Conservation (phyloP, 768 basidiomycete species). For the Pulveroboletus frians region DNA sequence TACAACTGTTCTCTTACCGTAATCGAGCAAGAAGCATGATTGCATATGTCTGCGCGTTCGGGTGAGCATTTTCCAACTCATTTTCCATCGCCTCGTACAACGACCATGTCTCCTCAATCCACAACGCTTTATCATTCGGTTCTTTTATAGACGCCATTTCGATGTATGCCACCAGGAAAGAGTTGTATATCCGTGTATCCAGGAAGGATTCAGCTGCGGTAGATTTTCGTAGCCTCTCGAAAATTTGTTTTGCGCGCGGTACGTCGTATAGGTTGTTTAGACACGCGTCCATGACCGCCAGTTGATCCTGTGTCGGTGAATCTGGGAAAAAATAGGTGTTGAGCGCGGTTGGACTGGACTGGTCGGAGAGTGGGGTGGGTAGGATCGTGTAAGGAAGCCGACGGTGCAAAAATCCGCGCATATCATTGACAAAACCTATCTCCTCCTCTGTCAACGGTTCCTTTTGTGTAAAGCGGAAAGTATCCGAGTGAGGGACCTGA, state of each 20-base stretch:
- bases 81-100: constrained; percentile 57
- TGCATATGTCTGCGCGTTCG: constrained; percentile 61
- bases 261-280: constrained; percentile 72
- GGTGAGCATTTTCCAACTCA: constrained; percentile 41
- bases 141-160: constrained; percentile 51
- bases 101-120: constrained; percentile 59
- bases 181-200: constrained; percentile 51
- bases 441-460: constrained; percentile 19
- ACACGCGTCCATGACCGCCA: constrained; percentile 82
- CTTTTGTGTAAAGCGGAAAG: constrained; percentile 33
- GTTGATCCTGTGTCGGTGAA: constrained; percentile 58
- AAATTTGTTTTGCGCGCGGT: constrained; percentile 67
- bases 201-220: constrained; percentile 43
- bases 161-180: constrained; percentile 61
- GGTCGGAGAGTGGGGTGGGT: constrained; percentile 60
- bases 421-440: constrained; percentile 29
- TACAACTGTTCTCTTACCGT: constrained; percentile 35
- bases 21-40: constrained; percentile 57
- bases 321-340: constrained; percentile 58
- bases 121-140: constrained; percentile 38
- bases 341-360: constrained; percentile 31
- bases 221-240: constrained; percentile 52
- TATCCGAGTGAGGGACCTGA: constrained; percentile 34
- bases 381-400: constrained; percentile 50
- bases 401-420: constrained; percentile 49